These are phyloP conservation scores for Penicillium sumatraense DNA, from an alignment of 2,329 filamentous ascomycete genomes.

Conservation along the genomic window DNA sequence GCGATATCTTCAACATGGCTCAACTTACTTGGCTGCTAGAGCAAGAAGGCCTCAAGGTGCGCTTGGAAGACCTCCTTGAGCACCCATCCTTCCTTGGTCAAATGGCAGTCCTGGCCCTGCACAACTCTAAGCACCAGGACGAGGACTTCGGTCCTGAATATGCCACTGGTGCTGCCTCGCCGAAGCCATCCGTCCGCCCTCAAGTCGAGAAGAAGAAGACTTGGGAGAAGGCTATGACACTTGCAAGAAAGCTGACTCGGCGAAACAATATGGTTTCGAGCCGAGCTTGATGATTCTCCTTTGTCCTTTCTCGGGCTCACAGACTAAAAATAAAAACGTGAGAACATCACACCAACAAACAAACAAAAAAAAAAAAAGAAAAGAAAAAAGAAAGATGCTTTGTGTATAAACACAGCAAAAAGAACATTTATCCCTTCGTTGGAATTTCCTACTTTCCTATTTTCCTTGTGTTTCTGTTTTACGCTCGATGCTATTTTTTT, in stretches of 20 bases:
- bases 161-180: constrained; percentile 16
- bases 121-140: constrained; percentile 31
- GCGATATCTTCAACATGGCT: constrained; percentile 47
- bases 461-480: not conserved
- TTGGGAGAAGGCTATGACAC: constrained; percentile 33
- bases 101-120: constrained; percentile 40
- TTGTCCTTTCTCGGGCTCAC: not conserved
- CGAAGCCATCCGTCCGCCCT: constrained; percentile 8
- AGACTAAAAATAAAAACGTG: too few relatives aligned
- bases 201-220: constrained; percentile 28
- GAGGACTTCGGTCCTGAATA: constrained; percentile 16
- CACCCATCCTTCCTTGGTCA: constrained; percentile 48
- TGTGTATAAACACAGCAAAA: not conserved
- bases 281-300: constrained; percentile 18
- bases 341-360: too few relatives aligned
- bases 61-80: constrained; percentile 46
- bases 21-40: constrained; percentile 48
- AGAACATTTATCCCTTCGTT: not conserved
- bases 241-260: constrained; percentile 34
- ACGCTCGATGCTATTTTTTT: not conserved
- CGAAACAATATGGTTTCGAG: constrained; percentile 29
- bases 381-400: not conserved
- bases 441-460: not conserved
- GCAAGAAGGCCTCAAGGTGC: constrained; percentile 44
- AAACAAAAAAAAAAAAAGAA: not conserved